These are phyloP conservation scores for Postia placenta DNA, from an alignment of 768 basidiomycete species.

Conservation along the genomic window DNA sequence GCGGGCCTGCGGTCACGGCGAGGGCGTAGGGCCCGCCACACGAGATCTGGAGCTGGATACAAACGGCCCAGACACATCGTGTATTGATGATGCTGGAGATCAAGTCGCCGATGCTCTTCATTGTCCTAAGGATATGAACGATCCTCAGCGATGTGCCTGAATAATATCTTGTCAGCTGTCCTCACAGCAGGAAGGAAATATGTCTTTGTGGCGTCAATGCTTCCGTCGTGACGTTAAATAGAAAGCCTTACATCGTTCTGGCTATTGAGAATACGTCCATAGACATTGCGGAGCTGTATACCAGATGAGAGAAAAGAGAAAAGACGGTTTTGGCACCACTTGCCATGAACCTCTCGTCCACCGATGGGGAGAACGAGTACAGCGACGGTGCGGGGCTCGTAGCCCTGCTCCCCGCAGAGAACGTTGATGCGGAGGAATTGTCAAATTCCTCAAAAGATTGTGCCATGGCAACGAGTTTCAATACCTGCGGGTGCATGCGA, in stretches of 20 bases:
- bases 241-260: conserved; percentile 25
- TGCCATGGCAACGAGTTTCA: neutral
- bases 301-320: neutral
- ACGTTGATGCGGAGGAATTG: conserved; percentile 1
- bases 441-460: neutral
- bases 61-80: conserved; percentile 21
- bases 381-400: conserved; percentile 25
- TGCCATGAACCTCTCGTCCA: conserved; percentile 24
- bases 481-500: neutral
- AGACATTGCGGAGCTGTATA: conserved; percentile 19
- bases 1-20: conserved; percentile 18
- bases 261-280: conserved; percentile 24
- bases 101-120: conserved; percentile 26
- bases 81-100: conserved; percentile 26
- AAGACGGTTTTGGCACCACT: neutral
- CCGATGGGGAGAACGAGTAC: conserved; percentile 25
- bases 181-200: conserved; percentile 26
- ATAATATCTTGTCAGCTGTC: no score
- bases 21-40: conserved; percentile 23
- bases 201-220: conserved; percentile 17
- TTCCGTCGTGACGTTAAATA: conserved; percentile 6
- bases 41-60: conserved; percentile 21
- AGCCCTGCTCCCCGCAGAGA: conserved; percentile 12
- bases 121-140: conserved; percentile 17
- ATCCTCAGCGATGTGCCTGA: neutral